These are phyloP conservation scores for Trichoderma sp. DNA, from an alignment of 2,329 filamentous ascomycete species.

Conservation along the genomic window DNA sequence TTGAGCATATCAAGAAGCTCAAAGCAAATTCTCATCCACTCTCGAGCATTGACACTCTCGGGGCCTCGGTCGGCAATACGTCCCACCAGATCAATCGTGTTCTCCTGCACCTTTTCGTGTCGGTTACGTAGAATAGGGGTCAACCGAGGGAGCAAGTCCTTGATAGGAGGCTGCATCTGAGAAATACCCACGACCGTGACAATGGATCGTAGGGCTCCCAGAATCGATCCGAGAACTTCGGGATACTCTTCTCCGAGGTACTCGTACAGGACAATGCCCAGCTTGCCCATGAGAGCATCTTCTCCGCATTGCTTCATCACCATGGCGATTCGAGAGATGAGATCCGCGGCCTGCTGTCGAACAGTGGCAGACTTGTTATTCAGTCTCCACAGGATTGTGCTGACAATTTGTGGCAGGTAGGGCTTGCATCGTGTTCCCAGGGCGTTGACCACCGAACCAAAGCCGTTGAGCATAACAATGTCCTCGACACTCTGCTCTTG, in stretches of 20 bases:
- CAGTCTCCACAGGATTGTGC: slow-evolving; percentile 91
- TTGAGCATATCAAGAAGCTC: slow-evolving; percentile 99
- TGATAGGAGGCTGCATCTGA: slow-evolving; percentile 98
- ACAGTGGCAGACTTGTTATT: slow-evolving; percentile 99
- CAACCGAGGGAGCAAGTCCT: slow-evolving; percentile 88
- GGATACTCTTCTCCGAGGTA: slow-evolving; percentile 98
- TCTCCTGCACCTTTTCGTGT: slow-evolving; percentile 99
- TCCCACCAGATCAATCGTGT: slow-evolving; percentile 96
- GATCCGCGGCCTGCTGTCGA: slow-evolving; percentile 92
- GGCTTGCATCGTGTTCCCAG: slow-evolving; percentile 92
- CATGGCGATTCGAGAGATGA: slow-evolving; percentile 95
- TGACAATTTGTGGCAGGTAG: slow-evolving; percentile 95
- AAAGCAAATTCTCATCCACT: slow-evolving; percentile 99
- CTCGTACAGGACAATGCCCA: slow-evolving; percentile 93
- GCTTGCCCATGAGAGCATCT: slow-evolving; percentile 92
- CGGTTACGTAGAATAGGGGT: slow-evolving; percentile 98
- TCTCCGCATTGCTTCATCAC: slow-evolving; percentile 99
- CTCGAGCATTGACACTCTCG: slow-evolving; percentile 92
- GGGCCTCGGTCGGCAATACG: slow-evolving; percentile 97
- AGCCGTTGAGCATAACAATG: slow-evolving; percentile 93
- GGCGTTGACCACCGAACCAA: slow-evolving; percentile 95
- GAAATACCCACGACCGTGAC: slow-evolving; percentile 97
- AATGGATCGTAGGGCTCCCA: slow-evolving; percentile 91
- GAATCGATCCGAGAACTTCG: slow-evolving; percentile 93
- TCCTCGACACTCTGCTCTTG: slow-evolving; percentile 98